Evolutionary conservation across 805 yeast species (phyloP), one percentile per base, ranked within the genome.

Genomic region (Kodamaea sagamina): DNA sequence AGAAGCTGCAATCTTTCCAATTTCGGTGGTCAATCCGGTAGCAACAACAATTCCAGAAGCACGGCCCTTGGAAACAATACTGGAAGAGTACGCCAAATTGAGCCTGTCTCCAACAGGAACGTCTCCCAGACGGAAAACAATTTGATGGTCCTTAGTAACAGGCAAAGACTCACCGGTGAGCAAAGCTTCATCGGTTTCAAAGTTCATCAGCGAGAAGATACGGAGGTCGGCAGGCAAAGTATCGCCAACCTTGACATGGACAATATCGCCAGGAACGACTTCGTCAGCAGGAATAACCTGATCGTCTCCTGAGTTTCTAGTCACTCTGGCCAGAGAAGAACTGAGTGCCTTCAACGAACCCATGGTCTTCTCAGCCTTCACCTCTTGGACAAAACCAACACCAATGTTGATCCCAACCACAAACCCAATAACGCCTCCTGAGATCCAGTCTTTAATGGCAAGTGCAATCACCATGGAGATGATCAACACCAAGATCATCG

Each of bases 361-460:
- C 88, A 85, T 86, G 1, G 92, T 86, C 57, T 82, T 77, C 50
- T 85, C 89, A 1, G 93, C 92, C 49, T 78, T 80, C 56, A 70
- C 73, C 57, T 85, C 92, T 61, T 85, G 93, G 49, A 75, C 62
- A 43, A 81, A 75, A 3, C 93, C 93, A 44, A 85, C 82, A 21
- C 64, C 62, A 27, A 85, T 79, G 55, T 85, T 85, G 43, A 85
- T 70, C 24, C 61, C 58, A 22, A 86, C 78, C 17, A 86, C 90
- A 36, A 77, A 82, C 1, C 78, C 81, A 57, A 85, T 82, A 25
- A 86, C 92, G 42, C 92, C 93, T 38, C 89, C 93, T 6, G 88
- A 81, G 50, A 85, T 86, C 84, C 87, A 85, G 59, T 86, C 92
- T 45, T 72, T 71, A 50, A 86, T 82, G 15, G 84, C 89, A 38